phyloP scores from a whole-genome alignment of 805 yeast species.

The Candida endomychidarum region DNA sequence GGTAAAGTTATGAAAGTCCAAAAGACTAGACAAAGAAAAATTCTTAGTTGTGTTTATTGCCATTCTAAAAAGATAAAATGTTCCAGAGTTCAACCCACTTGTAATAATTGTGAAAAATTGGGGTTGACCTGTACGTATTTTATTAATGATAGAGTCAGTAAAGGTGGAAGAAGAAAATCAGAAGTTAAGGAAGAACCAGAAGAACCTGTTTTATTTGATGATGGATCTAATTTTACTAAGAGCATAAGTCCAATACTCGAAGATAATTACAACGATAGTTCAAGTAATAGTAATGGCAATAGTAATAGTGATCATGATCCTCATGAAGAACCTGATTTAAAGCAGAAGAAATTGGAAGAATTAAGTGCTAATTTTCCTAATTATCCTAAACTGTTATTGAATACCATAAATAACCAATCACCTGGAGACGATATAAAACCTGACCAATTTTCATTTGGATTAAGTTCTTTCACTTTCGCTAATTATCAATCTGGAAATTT shows the following conservation, averaged over 20 bases:
- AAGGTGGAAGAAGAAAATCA: slow-evolving; percentile 36
- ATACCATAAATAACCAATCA: slow-evolving; percentile 19
- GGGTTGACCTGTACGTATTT: slow-evolving; percentile 54
- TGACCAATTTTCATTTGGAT: slow-evolving; percentile 34
- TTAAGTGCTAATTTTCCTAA: slow-evolving; percentile 13
- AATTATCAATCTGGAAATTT: slow-evolving; percentile 15
- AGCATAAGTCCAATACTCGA: slow-evolving; percentile 2
- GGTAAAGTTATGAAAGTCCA: slow-evolving; percentile 61
- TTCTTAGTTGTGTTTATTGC: slow-evolving; percentile 57
- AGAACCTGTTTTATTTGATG: not conserved
- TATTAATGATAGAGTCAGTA: slow-evolving; percentile 54
- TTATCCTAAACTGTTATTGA: slow-evolving; percentile 12
- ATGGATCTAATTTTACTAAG: not conserved
- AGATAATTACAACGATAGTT: not conserved
- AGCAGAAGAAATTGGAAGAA: not conserved
- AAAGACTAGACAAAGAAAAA: slow-evolving; percentile 58
- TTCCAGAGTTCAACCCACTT: slow-evolving; percentile 57
- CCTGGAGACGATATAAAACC: slow-evolving; percentile 9
- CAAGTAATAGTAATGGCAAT: not conserved
- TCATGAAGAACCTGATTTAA: not conserved
- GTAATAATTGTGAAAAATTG: slow-evolving; percentile 51
- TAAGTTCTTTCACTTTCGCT: slow-evolving; percentile 36
- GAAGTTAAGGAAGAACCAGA: not conserved
- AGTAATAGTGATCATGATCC: slow-evolving; percentile 3
- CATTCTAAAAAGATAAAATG: slow-evolving; percentile 64